Conservation (phyloP, 1,284 basidiomycete species). For the Lentinus polychrous region DNA sequence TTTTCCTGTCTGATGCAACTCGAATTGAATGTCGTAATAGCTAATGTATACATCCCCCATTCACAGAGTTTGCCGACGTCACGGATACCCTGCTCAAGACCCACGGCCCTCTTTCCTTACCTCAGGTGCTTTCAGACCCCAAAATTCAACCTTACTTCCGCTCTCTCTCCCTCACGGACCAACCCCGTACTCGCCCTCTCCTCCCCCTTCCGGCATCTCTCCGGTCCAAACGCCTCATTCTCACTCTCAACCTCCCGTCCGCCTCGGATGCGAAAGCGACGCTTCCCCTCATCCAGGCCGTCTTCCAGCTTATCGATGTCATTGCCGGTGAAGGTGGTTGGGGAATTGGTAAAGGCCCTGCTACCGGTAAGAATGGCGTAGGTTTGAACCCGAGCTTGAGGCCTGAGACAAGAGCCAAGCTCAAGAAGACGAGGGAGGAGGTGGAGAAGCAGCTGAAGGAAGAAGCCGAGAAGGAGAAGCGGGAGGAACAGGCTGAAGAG, state of each 20-base stretch:
- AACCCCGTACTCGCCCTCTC: constrained; percentile 64
- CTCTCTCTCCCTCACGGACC: constrained; percentile 79
- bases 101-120: constrained; percentile 44
- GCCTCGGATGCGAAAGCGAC: constrained; percentile 41
- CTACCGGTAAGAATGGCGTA: constrained; percentile 27
- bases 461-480: constrained; percentile 63
- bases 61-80: constrained; percentile 68
- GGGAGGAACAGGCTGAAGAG: constrained; percentile 65
- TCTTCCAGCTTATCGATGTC: constrained; percentile 70
- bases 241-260: constrained; percentile 58
- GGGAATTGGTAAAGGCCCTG: constrained; percentile 13
- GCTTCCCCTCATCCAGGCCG: constrained; percentile 53
- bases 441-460: constrained; percentile 62
- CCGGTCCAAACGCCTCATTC: constrained; percentile 65
- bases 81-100: constrained; percentile 76
- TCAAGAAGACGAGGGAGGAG: constrained; percentile 65
- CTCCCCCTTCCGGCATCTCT: constrained; percentile 39
- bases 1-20: constrained; percentile 2
- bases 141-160: constrained; percentile 70
- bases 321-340: constrained; percentile 35
- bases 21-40: neutral
- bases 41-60: constrained; percentile 5
- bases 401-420: constrained; percentile 74
- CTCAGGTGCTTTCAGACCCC: constrained; percentile 55
- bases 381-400: constrained; percentile 40